These are phyloP conservation scores for Aspergillus quadricinctus DNA, from an alignment of 2,329 filamentous ascomycete species.

Conservation along the genomic window DNA sequence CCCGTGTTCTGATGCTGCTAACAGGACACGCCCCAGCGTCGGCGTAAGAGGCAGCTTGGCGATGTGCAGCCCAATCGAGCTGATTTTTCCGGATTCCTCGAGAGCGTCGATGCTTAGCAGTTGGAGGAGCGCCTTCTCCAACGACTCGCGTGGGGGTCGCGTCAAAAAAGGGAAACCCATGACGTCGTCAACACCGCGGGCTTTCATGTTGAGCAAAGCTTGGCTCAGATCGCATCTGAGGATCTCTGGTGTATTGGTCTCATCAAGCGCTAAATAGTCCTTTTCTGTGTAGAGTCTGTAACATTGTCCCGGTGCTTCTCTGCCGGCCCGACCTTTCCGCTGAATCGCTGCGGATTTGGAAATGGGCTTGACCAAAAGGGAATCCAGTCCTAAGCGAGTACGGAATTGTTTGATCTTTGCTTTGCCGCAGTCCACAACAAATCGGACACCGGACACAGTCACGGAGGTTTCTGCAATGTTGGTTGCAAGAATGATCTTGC, in stretches of 20 bases:
- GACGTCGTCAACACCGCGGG: conserved; percentile 77
- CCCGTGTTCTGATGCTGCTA: conserved; percentile 69
- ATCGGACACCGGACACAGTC: conserved; percentile 87
- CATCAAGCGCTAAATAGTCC: conserved; percentile 65
- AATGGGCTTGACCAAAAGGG: conserved; percentile 82
- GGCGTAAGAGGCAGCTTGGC: conserved; percentile 79
- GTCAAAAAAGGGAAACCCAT: conserved; percentile 82
- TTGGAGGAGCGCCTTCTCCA: conserved; percentile 77
- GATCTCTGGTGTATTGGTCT: conserved; percentile 81
- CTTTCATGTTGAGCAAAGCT: conserved; percentile 88
- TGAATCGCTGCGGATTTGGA: conserved; percentile 93
- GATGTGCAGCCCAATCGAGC: conserved; percentile 67
- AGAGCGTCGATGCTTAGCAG: conserved; percentile 76
- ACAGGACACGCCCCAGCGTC: conserved; percentile 72
- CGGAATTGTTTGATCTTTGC: conserved; percentile 92
- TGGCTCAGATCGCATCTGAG: conserved; percentile 82
- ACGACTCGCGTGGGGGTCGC: conserved; percentile 67
- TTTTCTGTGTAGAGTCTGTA: conserved; percentile 82
- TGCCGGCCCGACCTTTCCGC: conserved; percentile 82
- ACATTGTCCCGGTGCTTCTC: conserved; percentile 87
- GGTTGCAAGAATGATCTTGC: conserved; percentile 87
- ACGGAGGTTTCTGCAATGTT: conserved; percentile 99
- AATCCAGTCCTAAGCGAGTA: conserved; percentile 78
- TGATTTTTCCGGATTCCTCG: conserved; percentile 68
- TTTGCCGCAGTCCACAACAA: conserved; percentile 89